phyloP scores from a whole-genome alignment of 2,329 filamentous ascomycete species.

The Calonectria multiphialidica region DNA sequence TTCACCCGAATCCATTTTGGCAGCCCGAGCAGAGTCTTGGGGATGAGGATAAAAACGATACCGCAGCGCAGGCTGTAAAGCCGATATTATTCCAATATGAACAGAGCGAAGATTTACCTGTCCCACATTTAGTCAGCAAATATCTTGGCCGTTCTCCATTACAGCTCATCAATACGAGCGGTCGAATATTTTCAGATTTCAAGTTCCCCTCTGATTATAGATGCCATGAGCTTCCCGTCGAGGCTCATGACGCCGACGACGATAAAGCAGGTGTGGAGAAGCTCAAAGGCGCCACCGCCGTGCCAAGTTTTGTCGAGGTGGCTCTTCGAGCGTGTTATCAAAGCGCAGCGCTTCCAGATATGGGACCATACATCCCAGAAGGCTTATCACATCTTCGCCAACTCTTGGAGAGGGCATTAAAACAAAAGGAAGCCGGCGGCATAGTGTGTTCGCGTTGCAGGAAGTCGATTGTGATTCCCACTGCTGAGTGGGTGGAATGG shows the following conservation, averaged over 20 bases:
- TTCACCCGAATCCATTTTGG: constrained; percentile 74
- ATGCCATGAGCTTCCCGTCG: constrained; percentile 38
- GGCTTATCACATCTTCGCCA: constrained; percentile 54
- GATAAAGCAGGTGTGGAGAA: not conserved
- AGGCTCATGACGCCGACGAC: constrained; percentile 25
- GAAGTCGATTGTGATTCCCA: constrained; percentile 61
- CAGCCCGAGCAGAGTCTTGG: constrained; percentile 48
- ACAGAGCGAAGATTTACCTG: not conserved
- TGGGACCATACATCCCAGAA: constrained; percentile 57
- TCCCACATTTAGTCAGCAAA: constrained; percentile 40
- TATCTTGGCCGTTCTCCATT: constrained; percentile 47
- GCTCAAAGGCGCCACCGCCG: constrained; percentile 44
- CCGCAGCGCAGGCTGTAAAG: constrained; percentile 15
- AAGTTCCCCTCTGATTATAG: constrained; percentile 39
- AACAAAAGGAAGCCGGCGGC: constrained; percentile 61
- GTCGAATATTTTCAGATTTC: constrained; percentile 46
- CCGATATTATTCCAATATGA: constrained; percentile 24
- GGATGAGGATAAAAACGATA: not conserved
- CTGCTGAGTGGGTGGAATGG: constrained; percentile 74
- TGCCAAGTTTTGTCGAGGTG: constrained; percentile 65
- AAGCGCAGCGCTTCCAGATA: constrained; percentile 55
- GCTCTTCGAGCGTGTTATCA: constrained; percentile 61
- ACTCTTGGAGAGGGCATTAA: constrained; percentile 54
- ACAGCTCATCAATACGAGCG: constrained; percentile 47
- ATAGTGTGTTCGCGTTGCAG: constrained; percentile 65